A percentile compares a stretch with the other conserved stretches of the same genome.
Evolutionary conservation across 2,329 filamentous ascomycete species (phyloP).

Genomic region (Colletotrichum sp.): DNA sequence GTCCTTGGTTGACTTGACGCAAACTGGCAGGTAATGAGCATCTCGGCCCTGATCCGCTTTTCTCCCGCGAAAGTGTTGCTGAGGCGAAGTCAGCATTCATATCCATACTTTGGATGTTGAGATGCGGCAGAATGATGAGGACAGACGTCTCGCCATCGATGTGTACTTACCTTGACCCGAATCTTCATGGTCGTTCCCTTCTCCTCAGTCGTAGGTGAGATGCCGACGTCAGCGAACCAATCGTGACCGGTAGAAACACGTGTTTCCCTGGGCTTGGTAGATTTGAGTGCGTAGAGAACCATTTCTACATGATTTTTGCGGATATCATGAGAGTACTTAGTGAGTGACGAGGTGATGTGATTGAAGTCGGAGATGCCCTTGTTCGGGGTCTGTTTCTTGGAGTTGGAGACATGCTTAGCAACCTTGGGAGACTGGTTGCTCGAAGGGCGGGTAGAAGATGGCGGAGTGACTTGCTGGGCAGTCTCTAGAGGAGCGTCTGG

Average conservation of each 20-base stretch:
- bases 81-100: conserved; percentile 7
- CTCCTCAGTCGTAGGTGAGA: conserved; percentile 33
- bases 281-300: conserved; percentile 48
- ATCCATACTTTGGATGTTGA: neutral
- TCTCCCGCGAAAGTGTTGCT: conserved; percentile 50
- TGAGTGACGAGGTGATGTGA: conserved; percentile 20
- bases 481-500: neutral
- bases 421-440: conserved; percentile 31
- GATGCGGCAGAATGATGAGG: neutral
- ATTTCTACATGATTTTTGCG: conserved; percentile 50
- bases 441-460: conserved; percentile 11
- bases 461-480: conserved; percentile 17
- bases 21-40: conserved; percentile 43
- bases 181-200: conserved; percentile 49
- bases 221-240: conserved; percentile 51
- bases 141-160: neutral
- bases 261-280: conserved; percentile 44
- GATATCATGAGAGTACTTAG: conserved; percentile 44
- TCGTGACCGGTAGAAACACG: conserved; percentile 48
- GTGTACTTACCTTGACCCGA: conserved; percentile 52
- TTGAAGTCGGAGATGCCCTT: conserved; percentile 46
- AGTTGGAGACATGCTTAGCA: conserved; percentile 16
- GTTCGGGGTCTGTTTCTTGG: conserved; percentile 33
- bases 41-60: conserved; percentile 44
- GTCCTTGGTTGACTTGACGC: conserved; percentile 54